These are phyloP conservation scores for Coemansia sp. DNA, from an alignment of 192 early-diverging fungal species.

Conservation along the genomic window DNA sequence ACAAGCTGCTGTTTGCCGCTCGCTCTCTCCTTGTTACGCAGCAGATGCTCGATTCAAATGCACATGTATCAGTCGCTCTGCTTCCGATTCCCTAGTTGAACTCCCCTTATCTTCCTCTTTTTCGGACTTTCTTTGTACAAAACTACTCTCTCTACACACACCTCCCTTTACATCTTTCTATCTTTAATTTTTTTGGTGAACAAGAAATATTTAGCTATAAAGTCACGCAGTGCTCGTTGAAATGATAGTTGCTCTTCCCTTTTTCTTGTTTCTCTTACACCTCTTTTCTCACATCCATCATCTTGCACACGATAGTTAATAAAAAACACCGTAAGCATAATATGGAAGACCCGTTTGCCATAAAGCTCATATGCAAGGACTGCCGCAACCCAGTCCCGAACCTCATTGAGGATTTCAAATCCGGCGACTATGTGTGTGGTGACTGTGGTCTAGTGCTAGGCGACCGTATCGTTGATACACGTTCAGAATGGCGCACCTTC, in stretches of 20 bases:
- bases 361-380: slow-evolving; percentile 60
- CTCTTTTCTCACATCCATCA: too few relatives aligned
- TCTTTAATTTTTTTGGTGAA: not conserved
- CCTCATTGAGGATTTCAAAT: slow-evolving; percentile 88
- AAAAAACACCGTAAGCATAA: not conserved
- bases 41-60: slow-evolving; percentile 22
- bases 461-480: slow-evolving; percentile 90
- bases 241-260: too few relatives aligned
- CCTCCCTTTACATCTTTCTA: too few relatives aligned
- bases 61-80: slow-evolving; percentile 19
- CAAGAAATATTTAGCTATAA: too few relatives aligned
- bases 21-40: slow-evolving; percentile 54
- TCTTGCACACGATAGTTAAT: too few relatives aligned
- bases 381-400: slow-evolving; percentile 80
- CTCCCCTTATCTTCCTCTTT: not conserved
- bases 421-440: slow-evolving; percentile 89
- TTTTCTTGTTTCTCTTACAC: too few relatives aligned
- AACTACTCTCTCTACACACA: too few relatives aligned
- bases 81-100: slow-evolving; percentile 22
- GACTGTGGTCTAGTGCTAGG: slow-evolving; percentile 90
- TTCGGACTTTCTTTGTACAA: slow-evolving; percentile 5
- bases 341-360: slow-evolving; percentile 3
- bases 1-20: slow-evolving; percentile 66
- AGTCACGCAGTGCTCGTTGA: too few relatives aligned
- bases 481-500: slow-evolving; percentile 84